Percentiles rank a stretch among this genome's conserved stretches.
Evolutionary conservation across 106 monocot genomes (phyloP).

Genomic region (Iris macrosiphon): DNA sequence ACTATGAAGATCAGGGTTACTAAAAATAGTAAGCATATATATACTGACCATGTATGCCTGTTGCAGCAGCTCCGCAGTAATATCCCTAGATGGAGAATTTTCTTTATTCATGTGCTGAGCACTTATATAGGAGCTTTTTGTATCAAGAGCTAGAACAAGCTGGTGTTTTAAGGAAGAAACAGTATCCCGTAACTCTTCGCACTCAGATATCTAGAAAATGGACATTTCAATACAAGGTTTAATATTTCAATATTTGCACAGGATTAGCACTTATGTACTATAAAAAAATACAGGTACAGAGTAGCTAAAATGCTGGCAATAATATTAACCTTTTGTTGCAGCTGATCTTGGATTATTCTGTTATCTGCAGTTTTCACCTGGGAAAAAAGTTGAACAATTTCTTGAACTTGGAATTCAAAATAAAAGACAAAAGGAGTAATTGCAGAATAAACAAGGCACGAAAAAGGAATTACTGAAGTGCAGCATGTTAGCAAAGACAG

Average conservation of each 20-base stretch:
- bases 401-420: neutral
- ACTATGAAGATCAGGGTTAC: too few species aligned
- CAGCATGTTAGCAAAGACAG: neutral
- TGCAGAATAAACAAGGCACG: too few species aligned
- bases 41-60: conserved; percentile 35
- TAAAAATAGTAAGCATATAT: too few species aligned
- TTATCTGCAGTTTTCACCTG: conserved; percentile 98
- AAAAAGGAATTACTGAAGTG: too few species aligned
- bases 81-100: conserved; percentile 12
- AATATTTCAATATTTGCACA: neutral
- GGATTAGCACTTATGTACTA: neutral
- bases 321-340: conserved; percentile 82
- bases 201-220: conserved; percentile 58
- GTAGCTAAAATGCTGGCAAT: neutral
- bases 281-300: neutral
- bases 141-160: conserved; percentile 36
- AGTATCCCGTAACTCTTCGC: conserved; percentile 53
- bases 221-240: too few species aligned
- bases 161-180: conserved; percentile 52
- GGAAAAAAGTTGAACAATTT: conserved; percentile 1
- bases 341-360: conserved; percentile 87
- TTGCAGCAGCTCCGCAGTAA: conserved; percentile 19
- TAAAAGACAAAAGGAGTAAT: neutral
- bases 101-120: conserved; percentile 18
- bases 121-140: conserved; percentile 13